Percentiles rank a stretch among this genome's conserved stretches.
Conservation (phyloP, 179 eudicot genomes). For the Pouteria campechiana region DNA sequence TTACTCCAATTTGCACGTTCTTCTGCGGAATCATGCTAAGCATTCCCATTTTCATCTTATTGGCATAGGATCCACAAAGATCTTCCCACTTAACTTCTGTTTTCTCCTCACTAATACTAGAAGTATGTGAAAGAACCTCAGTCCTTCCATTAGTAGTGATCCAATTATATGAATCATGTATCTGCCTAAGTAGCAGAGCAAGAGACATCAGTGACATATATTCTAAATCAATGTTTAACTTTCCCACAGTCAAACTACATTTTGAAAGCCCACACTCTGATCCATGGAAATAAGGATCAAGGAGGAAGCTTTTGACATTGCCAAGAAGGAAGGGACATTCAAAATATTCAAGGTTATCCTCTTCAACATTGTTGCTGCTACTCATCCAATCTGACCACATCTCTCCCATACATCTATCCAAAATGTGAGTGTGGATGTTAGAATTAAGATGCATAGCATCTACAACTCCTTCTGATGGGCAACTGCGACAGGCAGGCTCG, state of each 20-base stretch:
- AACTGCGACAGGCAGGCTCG: conserved; percentile 70
- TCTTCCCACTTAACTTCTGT: conserved; percentile 18
- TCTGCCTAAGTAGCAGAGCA: conserved; percentile 34
- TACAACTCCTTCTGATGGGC: no score
- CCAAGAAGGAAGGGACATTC: conserved; percentile 58
- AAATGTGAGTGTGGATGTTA: no score
- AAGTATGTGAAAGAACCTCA: conserved; percentile 16
- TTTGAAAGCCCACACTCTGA: conserved; percentile 32
- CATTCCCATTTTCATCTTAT: conserved; percentile 27
- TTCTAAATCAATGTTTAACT: conserved; percentile 46
- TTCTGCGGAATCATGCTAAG: conserved; percentile 48
- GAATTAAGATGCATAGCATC: no score
- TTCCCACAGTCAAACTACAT: conserved; percentile 54
- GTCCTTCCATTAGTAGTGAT: conserved; percentile 8
- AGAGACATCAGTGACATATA: conserved; percentile 29
- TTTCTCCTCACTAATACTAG: conserved; percentile 15
- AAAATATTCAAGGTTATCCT: conserved; percentile 8
- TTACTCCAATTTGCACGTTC: conserved; percentile 44
- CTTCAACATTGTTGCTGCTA: conserved; percentile 29
- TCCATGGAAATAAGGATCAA: conserved; percentile 23
- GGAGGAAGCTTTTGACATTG: conserved; percentile 30
- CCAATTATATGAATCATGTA: conserved; percentile 25
- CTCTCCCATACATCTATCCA: conserved; percentile 26
- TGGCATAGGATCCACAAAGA: conserved; percentile 19
- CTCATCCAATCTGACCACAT: conserved; percentile 45